These are phyloP conservation scores for Microdochium paspali DNA, from an alignment of 2,329 filamentous ascomycete species.

Conservation along the genomic window DNA sequence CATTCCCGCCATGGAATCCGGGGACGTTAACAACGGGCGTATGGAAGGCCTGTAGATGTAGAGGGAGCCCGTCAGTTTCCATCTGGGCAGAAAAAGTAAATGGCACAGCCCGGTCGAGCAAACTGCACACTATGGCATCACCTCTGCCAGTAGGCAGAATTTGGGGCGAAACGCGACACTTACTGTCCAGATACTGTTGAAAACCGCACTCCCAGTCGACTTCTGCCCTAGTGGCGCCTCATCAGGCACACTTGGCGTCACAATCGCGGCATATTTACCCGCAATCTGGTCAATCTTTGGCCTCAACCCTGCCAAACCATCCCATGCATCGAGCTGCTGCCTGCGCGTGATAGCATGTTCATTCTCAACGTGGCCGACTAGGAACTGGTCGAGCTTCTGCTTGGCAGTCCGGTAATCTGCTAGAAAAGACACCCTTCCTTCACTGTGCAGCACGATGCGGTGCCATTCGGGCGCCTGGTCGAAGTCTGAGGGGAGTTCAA, in stretches of 20 bases:
- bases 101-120: too few relatives aligned
- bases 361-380: conserved; percentile 44
- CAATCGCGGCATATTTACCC: conserved; percentile 39
- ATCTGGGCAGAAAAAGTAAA: too few relatives aligned
- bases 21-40: conserved; percentile 56
- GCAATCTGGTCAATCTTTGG: conserved; percentile 45
- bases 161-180: conserved; percentile 9
- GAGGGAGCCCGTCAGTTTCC: not conserved
- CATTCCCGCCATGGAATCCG: conserved; percentile 46
- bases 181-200: conserved; percentile 44
- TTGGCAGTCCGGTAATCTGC: conserved; percentile 40
- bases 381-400: conserved; percentile 30
- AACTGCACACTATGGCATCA: too few relatives aligned
- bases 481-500: conserved; percentile 42
- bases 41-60: conserved; percentile 34
- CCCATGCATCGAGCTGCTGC: conserved; percentile 42
- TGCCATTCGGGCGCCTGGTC: conserved; percentile 41
- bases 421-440: conserved; percentile 43
- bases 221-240: conserved; percentile 46
- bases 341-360: conserved; percentile 28
- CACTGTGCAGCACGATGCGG: conserved; percentile 34
- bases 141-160: too few relatives aligned
- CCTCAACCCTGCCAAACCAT: conserved; percentile 41
- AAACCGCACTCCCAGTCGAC: conserved; percentile 44
- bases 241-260: conserved; percentile 49